A percentile compares a stretch with the other conserved stretches of the same genome.
Conservation (phyloP, 139 green algal species). For the Marvania coccoides region DNA sequence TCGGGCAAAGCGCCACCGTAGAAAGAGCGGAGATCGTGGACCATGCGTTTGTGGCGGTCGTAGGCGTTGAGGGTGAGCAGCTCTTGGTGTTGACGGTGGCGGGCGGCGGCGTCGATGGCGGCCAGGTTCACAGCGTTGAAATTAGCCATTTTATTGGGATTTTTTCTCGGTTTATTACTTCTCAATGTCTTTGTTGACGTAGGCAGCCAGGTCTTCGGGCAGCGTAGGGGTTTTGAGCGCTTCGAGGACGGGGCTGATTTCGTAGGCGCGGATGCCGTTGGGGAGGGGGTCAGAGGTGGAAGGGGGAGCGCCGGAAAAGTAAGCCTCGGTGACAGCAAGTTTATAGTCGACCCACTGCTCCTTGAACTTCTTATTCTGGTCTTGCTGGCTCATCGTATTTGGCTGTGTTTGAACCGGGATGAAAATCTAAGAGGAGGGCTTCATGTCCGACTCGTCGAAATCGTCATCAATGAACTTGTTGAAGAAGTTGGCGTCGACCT, state of each 20-base stretch:
- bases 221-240: not conserved
- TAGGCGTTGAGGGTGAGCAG: constrained; percentile 45
- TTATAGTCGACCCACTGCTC: constrained; percentile 6
- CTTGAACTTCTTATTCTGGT: constrained; percentile 7
- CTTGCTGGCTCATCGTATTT: not conserved
- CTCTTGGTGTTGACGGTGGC: constrained; percentile 23
- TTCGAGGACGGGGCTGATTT: constrained; percentile 1
- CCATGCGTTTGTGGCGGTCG: constrained; percentile 49
- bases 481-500: constrained; percentile 30
- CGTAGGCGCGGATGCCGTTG: not conserved
- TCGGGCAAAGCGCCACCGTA: constrained; percentile 22
- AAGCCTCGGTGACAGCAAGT: constrained; percentile 1
- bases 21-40: constrained; percentile 33
- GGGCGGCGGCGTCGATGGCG: constrained; percentile 3
- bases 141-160: not conserved
- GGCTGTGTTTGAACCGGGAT: not conserved
- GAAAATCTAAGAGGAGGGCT: not conserved
- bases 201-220: not conserved
- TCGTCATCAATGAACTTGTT: constrained; percentile 27
- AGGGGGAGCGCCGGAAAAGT: not conserved
- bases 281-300: not conserved
- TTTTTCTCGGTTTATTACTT: not conserved
- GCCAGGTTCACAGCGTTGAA: constrained; percentile 1
- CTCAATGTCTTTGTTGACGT: not conserved
- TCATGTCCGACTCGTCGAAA: constrained; percentile 26